Evolutionary conservation across 2,329 filamentous ascomycete genomes (phyloP).

Genomic region (Huntiella bhutanensis): DNA sequence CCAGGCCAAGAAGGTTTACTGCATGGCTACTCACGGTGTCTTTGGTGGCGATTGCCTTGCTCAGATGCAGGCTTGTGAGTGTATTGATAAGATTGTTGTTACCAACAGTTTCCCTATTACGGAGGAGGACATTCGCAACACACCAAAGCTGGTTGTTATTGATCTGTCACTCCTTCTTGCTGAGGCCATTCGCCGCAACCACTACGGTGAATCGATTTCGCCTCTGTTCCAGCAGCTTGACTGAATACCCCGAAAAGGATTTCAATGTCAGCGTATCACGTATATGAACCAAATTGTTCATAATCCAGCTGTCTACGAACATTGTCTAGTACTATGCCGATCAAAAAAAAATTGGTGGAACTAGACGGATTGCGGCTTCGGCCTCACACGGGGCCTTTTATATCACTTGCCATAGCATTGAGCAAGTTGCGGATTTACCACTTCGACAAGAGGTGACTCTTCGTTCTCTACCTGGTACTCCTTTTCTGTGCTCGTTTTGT

Average conservation of each 20-base stretch:
- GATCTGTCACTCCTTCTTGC: conserved; percentile 75
- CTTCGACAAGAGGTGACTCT: too few relatives aligned
- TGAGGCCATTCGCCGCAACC: conserved; percentile 87
- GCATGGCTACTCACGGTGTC: conserved; percentile 89
- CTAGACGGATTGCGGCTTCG: too few relatives aligned
- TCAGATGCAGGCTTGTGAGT: conserved; percentile 79
- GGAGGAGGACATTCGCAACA: conserved; percentile 47
- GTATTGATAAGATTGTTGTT: conserved; percentile 84
- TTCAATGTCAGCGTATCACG: too few relatives aligned
- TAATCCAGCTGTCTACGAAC: too few relatives aligned
- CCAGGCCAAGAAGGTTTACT: conserved; percentile 82
- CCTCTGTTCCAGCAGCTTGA: conserved; percentile 51
- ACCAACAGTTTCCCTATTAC: conserved; percentile 94
- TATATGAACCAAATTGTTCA: too few relatives aligned
- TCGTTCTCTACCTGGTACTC: too few relatives aligned
- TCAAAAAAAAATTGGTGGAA: too few relatives aligned
- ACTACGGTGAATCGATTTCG: conserved; percentile 76
- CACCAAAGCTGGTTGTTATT: conserved; percentile 71
- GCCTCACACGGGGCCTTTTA: too few relatives aligned
- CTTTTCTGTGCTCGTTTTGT: too few relatives aligned
- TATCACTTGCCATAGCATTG: too few relatives aligned
- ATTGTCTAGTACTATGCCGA: too few relatives aligned
- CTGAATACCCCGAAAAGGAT: conserved; percentile 17
- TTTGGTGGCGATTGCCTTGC: conserved; percentile 81
- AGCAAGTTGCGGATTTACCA: too few relatives aligned